phyloP scores from a whole-genome alignment of 2,329 filamentous ascomycete genomes.

The Epichloe hybrida region DNA sequence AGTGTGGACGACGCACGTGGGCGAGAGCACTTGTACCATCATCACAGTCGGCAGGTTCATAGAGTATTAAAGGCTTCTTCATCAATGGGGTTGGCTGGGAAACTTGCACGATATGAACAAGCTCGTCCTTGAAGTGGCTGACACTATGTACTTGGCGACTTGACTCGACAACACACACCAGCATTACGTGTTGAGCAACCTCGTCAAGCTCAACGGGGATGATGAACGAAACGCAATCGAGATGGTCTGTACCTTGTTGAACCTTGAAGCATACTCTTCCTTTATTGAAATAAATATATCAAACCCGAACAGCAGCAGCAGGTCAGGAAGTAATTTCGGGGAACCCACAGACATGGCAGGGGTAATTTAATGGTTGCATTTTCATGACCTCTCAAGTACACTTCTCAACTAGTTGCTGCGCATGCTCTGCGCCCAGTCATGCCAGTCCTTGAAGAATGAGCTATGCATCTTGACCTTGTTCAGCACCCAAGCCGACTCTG shows the following conservation, averaged over 20 bases:
- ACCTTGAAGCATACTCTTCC: not conserved
- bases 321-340: not conserved
- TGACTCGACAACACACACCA: too few species aligned
- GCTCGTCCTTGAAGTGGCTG: not conserved
- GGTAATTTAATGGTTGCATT: not conserved
- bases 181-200: too few species aligned
- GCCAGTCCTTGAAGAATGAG: constrained; percentile 58
- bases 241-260: too few species aligned
- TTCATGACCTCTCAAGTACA: not conserved
- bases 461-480: constrained; percentile 47
- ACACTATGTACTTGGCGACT: too few species aligned
- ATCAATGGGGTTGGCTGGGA: constrained; percentile 8
- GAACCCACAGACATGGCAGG: not conserved
- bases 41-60: constrained; percentile 18
- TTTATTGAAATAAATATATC: not conserved
- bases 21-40: constrained; percentile 22
- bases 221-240: too few species aligned
- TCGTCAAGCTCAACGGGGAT: too few species aligned
- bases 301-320: not conserved
- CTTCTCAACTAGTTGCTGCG: constrained; percentile 5
- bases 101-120: not conserved
- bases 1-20: not conserved
- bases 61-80: constrained; percentile 23
- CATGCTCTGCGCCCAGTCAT: constrained; percentile 55
- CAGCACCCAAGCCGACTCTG: constrained; percentile 43